A percentile compares a stretch with the other conserved stretches of the same genome.
These are phyloP conservation scores for Cryphonectria parasitica DNA, from an alignment of 2,329 filamentous ascomycete genomes.

Conservation along the genomic window DNA sequence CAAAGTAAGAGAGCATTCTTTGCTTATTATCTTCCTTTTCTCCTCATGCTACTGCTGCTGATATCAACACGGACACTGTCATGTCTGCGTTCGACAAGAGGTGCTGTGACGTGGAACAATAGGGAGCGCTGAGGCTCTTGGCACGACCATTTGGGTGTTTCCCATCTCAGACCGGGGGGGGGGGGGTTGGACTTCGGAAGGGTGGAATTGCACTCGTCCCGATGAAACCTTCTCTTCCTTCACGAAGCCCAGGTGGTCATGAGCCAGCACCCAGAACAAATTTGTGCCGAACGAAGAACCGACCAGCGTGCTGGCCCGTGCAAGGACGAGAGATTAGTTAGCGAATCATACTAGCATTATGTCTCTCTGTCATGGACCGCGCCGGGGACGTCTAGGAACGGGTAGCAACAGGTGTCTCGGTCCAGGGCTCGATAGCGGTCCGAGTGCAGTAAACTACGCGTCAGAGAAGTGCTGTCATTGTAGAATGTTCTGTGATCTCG, in stretches of 20 bases:
- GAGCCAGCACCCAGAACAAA: neutral
- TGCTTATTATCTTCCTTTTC: too few relatives aligned
- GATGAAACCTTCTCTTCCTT: neutral
- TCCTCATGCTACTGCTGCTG: too few relatives aligned
- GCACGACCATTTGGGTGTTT: neutral
- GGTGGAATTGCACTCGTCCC: neutral
- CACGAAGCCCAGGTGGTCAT: too few relatives aligned
- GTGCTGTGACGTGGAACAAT: neutral
- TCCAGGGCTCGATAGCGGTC: too few relatives aligned
- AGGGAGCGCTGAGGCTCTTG: neutral
- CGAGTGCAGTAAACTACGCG: neutral
- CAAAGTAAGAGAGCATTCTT: too few relatives aligned
- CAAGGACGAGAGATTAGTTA: neutral
- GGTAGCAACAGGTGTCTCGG: neutral
- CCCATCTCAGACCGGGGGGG: neutral
- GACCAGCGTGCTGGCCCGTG: neutral
- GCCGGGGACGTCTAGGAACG: neutral
- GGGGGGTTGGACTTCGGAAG: neutral
- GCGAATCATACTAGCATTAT: neutral
- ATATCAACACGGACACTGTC: too few relatives aligned
- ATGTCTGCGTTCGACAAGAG: neutral
- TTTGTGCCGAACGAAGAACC: neutral
- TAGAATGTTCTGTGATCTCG: neutral
- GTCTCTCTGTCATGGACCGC: neutral
- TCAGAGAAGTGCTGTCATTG: neutral